Evolutionary conservation across 2,329 filamentous ascomycete genomes (phyloP), one percentile per base, ranked within the genome.

Genomic region (Verruconis gallopava): DNA sequence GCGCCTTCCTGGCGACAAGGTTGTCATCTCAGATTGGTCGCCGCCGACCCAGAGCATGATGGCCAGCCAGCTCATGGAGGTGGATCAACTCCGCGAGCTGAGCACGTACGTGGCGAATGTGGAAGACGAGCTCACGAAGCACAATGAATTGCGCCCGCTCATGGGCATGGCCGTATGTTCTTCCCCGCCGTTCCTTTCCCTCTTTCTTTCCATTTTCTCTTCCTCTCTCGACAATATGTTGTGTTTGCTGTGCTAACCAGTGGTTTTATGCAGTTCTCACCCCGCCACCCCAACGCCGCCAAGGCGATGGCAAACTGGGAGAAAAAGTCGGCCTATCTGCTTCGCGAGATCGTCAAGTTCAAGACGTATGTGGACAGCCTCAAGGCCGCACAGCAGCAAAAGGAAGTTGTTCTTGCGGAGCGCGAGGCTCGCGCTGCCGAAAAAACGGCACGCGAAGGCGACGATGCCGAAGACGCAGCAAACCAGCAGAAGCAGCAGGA

Each of bases 221-320:
- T 17, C 21, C 37, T 5, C 13, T 5, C 25, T n/a, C n/a, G n/a
- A n/a, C n/a, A n/a, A n/a, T n/a, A n/a, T n/a, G n/a, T n/a, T n/a
- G 17, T 25, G 30, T 40, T 52, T 57, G 18, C 35, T 28, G 11
- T 36, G 15, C 30, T 47, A 25, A n/a, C n/a, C n/a, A n/a, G n/a
- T n/a, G n/a, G n/a, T 25, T 35, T 21, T 4, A 25, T 38, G 17
- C 47, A 75, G 71, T 96, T 93, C 57, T 86, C 85, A 12, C 82
- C 85, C 3, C 76, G 86, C 21, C 81, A 89, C 47, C 72, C 76
- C 28, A 96, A 96, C 54, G 75, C 79, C 13, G 68, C 67, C 47
- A 88, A 82, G 61, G 85, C 89, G 13, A 89, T 96, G 82, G 72
- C 79, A 15, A 98, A 98, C 61, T 98, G 91, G 89, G 88, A 98